Evolutionary conservation across 139 green algal species (phyloP).

Genomic region (Eudorina sp.): DNA sequence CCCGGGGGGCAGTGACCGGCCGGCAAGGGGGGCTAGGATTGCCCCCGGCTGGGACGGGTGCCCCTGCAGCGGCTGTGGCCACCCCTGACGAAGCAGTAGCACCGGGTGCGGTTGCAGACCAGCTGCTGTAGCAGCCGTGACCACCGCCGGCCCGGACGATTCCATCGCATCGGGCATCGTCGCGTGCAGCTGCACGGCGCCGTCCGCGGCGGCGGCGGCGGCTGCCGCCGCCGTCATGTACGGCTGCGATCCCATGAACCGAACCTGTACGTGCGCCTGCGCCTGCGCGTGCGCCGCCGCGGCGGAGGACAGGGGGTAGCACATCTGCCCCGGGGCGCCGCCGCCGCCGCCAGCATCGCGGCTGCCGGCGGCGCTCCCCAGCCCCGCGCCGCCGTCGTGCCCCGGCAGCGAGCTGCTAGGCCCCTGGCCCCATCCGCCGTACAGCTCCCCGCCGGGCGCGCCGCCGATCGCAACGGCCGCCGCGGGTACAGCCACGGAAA

Average conservation of each 20-base stretch:
- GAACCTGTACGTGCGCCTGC: background rate
- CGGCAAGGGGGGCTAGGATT: too few species aligned
- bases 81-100: background rate
- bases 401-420: too few species aligned
- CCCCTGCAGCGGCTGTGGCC: background rate
- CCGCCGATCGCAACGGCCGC: background rate
- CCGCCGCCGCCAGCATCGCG: too few species aligned
- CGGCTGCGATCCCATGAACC: background rate
- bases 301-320: background rate
- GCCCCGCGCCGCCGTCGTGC: background rate
- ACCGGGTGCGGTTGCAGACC: background rate
- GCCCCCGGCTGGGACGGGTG: too few species aligned
- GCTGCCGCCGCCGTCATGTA: background rate
- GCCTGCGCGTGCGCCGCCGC: background rate
- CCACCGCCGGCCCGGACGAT: background rate
- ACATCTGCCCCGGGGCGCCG: background rate
- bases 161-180: background rate
- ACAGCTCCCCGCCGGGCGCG: background rate
- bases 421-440: too few species aligned
- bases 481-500: background rate
- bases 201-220: background rate
- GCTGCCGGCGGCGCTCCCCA: too few species aligned
- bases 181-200: background rate
- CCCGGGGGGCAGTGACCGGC: too few species aligned
- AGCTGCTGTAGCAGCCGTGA: background rate